Percentiles rank a stretch among this genome's conserved stretches.
These are phyloP conservation scores for Rhodosporidiobolus sp. DNA, from an alignment of 768 basidiomycete species.

Conservation along the genomic window DNA sequence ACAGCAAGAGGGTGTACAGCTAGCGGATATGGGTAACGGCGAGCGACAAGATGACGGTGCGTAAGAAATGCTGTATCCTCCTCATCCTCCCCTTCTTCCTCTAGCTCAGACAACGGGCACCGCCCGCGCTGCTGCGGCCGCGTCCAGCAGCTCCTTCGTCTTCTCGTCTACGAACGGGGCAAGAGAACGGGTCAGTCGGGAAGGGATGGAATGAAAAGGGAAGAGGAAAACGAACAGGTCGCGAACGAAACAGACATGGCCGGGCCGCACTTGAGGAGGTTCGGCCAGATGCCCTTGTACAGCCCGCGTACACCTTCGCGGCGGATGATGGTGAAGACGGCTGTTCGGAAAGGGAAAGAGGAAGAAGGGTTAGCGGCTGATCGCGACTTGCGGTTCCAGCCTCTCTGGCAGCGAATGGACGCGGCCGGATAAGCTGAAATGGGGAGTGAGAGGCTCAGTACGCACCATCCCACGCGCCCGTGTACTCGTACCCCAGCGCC, in stretches of 20 bases:
- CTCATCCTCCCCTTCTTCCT: background rate
- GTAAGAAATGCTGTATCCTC: background rate
- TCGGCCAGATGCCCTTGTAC: slow-evolving; percentile 64
- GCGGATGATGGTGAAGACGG: slow-evolving; percentile 63
- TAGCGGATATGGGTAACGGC: too few species aligned
- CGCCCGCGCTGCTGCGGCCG: background rate
- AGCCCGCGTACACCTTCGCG: slow-evolving; percentile 73
- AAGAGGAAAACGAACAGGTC: background rate
- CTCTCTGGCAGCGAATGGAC: background rate
- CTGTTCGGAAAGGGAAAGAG: slow-evolving; percentile 53
- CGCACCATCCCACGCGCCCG: slow-evolving; percentile 30
- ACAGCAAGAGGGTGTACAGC: too few species aligned
- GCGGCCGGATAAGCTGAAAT: background rate
- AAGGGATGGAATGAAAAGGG: background rate
- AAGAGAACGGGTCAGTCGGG: background rate
- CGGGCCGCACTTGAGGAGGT: slow-evolving; percentile 40
- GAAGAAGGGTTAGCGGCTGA: too few species aligned
- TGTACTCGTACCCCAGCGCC: slow-evolving; percentile 41
- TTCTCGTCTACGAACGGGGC: slow-evolving; percentile 18
- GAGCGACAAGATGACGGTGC: too few species aligned
- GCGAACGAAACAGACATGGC: slow-evolving; percentile 31
- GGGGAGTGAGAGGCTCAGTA: background rate
- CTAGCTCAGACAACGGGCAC: background rate
- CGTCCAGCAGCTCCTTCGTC: slow-evolving; percentile 24
- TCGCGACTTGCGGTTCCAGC: too few species aligned